Evolutionary conservation across 805 yeast species (phyloP), one percentile per base, ranked within the genome.

Genomic region (Candida peoriensis): DNA sequence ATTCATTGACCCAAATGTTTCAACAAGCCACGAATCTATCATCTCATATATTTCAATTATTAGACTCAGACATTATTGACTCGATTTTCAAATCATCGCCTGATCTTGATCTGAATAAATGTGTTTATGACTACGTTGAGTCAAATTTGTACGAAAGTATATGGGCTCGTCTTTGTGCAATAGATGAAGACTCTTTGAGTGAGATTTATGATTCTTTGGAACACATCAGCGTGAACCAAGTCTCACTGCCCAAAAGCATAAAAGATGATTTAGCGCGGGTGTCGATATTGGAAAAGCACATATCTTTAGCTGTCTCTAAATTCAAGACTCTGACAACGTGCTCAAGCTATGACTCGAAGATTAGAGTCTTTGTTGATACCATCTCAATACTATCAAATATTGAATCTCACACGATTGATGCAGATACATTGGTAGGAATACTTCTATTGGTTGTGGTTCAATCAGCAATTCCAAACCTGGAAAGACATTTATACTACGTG

Each of bases 381-480:
- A 62, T 86, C 17, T 60, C 67, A 25, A 57, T 63, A 1, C 50
- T 87, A 17, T 72, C 86, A 3, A 46, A 42, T 13, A 39, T 48
- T 28, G 55, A 54, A 5, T 34, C 37, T 26, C 14, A 66, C 4
- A 48, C 68, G 0, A 64, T 85, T 6, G 89, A 81, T 58, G 97
- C 97, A 0, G 97, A 89, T 52, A 76, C 84, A 0, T 60, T 89
- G 16, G 69, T 89, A 4, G 80, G 88, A 2, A 60, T 89, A 30
- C 60, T 89, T 41, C 70, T 87, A 6, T 63, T 87, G 55, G 87
- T 86, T 4, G 69, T 88, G 1, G 67, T 78, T 8, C 74, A 81
- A 35, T 68, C 93, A 2, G 68, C 68, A 24, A 72, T 83, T 2
- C 63, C 64, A 4, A 60, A 78, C 46, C 52, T 87, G 18, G 80